Evolutionary conservation across 2,329 filamentous ascomycete species (phyloP).

Genomic region (Pseudocercospora musae): DNA sequence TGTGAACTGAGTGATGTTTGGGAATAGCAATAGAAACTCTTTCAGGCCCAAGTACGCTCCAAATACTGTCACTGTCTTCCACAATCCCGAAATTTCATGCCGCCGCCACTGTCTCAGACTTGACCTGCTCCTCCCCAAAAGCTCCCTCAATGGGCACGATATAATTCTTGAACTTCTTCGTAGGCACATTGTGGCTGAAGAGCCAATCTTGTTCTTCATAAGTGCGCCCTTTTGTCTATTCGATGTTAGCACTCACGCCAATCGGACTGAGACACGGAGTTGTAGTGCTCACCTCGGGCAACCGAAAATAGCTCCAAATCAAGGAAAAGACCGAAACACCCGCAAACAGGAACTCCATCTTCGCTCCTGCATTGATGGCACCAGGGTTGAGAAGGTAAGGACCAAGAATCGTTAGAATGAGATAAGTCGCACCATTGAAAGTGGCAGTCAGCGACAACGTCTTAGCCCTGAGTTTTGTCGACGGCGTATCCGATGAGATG

Average conservation of each 20-base stretch:
- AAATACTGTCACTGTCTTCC: neutral
- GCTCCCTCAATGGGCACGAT: neutral
- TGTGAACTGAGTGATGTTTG: neutral
- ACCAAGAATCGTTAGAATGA: neutral
- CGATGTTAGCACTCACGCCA: neutral
- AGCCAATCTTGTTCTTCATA: conserved; percentile 6
- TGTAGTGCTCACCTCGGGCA: neutral
- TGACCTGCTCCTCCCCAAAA: neutral
- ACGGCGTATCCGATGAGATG: neutral
- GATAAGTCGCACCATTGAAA: neutral
- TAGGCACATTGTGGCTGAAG: neutral
- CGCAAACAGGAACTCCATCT: conserved; percentile 2
- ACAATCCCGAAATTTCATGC: neutral
- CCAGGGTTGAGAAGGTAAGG: conserved; percentile 3
- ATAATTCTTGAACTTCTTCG: conserved; percentile 1
- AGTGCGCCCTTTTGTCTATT: neutral
- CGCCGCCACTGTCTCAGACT: neutral
- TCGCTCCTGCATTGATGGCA: neutral
- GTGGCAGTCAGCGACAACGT: neutral
- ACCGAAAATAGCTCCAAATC: conserved; percentile 1
- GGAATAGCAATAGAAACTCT: neutral
- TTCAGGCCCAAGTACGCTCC: neutral
- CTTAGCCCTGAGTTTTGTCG: neutral
- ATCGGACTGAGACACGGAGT: neutral
- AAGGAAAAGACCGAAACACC: neutral